These are phyloP conservation scores for Cercospora sojina DNA, from an alignment of 2,329 filamentous ascomycete species.

Conservation along the genomic window DNA sequence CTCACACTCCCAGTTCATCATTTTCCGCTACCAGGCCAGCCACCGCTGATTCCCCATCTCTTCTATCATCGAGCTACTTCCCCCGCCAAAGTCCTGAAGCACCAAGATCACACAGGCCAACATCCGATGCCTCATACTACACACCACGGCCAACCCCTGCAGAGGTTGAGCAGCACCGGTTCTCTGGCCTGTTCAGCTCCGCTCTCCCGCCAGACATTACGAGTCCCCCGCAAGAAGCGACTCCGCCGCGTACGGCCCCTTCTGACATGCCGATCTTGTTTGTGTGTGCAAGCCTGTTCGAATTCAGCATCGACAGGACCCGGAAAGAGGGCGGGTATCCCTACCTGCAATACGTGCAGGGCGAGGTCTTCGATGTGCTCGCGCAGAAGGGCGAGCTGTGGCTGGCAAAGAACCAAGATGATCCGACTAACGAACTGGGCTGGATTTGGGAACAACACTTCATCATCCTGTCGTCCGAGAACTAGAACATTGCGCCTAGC, in stretches of 20 bases:
- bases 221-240: constrained; percentile 12
- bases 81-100: constrained; percentile 31
- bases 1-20: constrained; percentile 51
- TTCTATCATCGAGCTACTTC: constrained; percentile 21
- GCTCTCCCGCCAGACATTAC: constrained; percentile 34
- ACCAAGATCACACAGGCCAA: constrained; percentile 29
- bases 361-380: constrained; percentile 74
- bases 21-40: constrained; percentile 38
- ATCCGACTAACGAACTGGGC: constrained; percentile 72
- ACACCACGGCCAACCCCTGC: constrained; percentile 30
- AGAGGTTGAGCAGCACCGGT: constrained; percentile 27
- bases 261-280: constrained; percentile 63
- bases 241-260: constrained; percentile 23
- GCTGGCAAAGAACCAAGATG: constrained; percentile 97
- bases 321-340: constrained; percentile 93
- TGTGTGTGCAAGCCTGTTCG: constrained; percentile 88
- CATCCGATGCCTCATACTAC: constrained; percentile 37
- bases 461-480: constrained; percentile 37
- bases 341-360: constrained; percentile 91
- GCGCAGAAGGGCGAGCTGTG: constrained; percentile 96
- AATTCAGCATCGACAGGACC: constrained; percentile 93
- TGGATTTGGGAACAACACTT: constrained; percentile 99
- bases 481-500: constrained; percentile 1
- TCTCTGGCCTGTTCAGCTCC: constrained; percentile 37
- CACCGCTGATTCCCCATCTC: constrained; percentile 35